These are phyloP conservation scores for Priceomyces fermenticarens DNA, from an alignment of 805 yeast species.

Conservation along the genomic window DNA sequence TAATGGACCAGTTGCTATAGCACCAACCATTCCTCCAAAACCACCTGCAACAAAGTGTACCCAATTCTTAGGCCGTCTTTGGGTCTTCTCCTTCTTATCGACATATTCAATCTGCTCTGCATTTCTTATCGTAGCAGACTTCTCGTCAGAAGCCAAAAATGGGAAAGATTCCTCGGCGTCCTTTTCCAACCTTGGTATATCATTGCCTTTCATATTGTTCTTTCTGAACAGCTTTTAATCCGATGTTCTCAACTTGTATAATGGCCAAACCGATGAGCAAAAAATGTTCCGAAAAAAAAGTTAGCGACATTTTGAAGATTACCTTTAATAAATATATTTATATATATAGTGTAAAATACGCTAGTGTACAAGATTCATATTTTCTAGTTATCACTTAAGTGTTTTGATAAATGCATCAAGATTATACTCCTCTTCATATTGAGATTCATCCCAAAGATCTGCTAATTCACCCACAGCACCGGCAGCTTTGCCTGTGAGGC, in stretches of 20 bases:
- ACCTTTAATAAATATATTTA: constrained; percentile 1
- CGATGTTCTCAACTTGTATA: not conserved
- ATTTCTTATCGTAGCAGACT: constrained; percentile 51
- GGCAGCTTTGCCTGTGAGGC: constrained; percentile 69
- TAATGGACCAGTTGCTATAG: constrained; percentile 88
- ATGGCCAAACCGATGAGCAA: not conserved
- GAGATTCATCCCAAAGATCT: constrained; percentile 94
- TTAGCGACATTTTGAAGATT: not conserved
- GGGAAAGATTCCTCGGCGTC: constrained; percentile 62
- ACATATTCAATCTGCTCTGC: constrained; percentile 25
- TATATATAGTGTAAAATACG: not conserved
- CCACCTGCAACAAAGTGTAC: constrained; percentile 91
- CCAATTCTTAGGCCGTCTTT: constrained; percentile 35
- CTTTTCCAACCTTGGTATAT: constrained; percentile 29
- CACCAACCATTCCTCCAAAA: constrained; percentile 97
- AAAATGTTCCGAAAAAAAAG: not conserved
- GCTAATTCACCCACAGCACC: constrained; percentile 86
- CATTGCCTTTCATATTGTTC: constrained; percentile 7
- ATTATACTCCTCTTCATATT: constrained; percentile 95
- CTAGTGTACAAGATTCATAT: not conserved
- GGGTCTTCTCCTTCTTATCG: constrained; percentile 11
- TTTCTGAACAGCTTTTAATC: not conserved
- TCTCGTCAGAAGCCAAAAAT: constrained; percentile 70
- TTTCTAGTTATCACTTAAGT: constrained; percentile 39
- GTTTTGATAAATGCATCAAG: constrained; percentile 89